These are phyloP conservation scores for Phoma sp. DNA, from an alignment of 2,329 filamentous ascomycete species.

Conservation along the genomic window DNA sequence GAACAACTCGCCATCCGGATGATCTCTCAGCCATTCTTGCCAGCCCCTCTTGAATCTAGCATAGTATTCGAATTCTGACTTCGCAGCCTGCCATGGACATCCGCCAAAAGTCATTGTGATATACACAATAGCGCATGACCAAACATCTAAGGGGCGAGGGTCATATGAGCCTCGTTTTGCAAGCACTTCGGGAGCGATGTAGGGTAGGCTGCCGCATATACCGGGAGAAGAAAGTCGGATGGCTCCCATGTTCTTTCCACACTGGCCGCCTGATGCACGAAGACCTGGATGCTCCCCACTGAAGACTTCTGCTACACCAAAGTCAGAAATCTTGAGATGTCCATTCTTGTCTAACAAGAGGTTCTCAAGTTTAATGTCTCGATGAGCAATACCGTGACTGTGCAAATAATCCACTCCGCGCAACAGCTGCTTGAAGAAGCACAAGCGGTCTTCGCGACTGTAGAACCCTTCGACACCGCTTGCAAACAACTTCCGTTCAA, in stretches of 20 bases:
- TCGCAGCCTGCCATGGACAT: constrained; percentile 75
- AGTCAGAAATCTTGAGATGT: constrained; percentile 89
- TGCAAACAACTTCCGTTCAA: constrained; percentile 63
- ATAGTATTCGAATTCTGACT: constrained; percentile 62
- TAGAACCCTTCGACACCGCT: constrained; percentile 61
- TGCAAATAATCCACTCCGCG: constrained; percentile 85
- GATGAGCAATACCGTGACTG: constrained; percentile 82
- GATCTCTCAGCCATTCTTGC: constrained; percentile 68
- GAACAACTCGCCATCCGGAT: constrained; percentile 57
- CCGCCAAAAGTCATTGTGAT: constrained; percentile 75
- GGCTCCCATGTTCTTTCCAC: constrained; percentile 73
- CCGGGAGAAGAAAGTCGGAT: constrained; percentile 76
- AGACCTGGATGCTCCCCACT: constrained; percentile 80
- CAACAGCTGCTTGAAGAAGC: constrained; percentile 87
- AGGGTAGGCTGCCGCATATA: constrained; percentile 83
- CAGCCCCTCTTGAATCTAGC: constrained; percentile 69
- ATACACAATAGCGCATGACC: constrained; percentile 85
- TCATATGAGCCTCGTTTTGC: constrained; percentile 71
- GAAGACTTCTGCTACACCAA: constrained; percentile 88
- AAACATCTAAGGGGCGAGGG: constrained; percentile 81
- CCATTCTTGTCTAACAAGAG: constrained; percentile 78
- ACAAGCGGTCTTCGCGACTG: constrained; percentile 71
- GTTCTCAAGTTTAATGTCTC: constrained; percentile 91
- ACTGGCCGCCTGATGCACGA: constrained; percentile 73
- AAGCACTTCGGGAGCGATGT: constrained; percentile 86